A percentile compares a stretch with the other conserved stretches of the same genome.
phyloP scores from a whole-genome alignment of 768 basidiomycete species.

The Zangia roseola region DNA sequence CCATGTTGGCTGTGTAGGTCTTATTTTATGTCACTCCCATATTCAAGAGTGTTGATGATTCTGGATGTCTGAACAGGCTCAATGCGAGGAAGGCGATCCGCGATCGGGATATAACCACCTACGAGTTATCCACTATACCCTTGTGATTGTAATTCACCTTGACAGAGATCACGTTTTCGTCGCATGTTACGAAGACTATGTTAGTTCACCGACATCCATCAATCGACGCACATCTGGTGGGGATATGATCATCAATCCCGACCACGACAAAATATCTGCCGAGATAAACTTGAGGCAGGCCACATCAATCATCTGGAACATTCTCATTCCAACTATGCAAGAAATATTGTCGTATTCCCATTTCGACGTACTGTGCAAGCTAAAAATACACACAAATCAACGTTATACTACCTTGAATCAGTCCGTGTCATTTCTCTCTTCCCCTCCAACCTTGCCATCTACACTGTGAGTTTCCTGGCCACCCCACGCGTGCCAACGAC shows the following conservation, averaged over 20 bases:
- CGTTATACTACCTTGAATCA: constrained; percentile 6
- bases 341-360: not conserved
- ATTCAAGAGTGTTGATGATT: too few relatives aligned
- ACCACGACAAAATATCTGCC: too few relatives aligned
- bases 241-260: too few relatives aligned
- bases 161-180: too few relatives aligned
- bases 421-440: constrained; percentile 11
- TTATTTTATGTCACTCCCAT: too few relatives aligned
- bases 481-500: constrained; percentile 17
- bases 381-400: constrained; percentile 11
- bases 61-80: constrained; percentile 1
- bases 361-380: constrained; percentile 3
- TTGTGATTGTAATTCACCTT: too few relatives aligned
- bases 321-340: not conserved
- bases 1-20: constrained; percentile 14
- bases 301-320: too few relatives aligned
- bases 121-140: constrained; percentile 2
- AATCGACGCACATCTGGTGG: not conserved
- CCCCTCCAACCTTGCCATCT: constrained; percentile 19
- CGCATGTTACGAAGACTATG: too few relatives aligned
- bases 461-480: constrained; percentile 20
- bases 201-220: too few relatives aligned
- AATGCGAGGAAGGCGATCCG: constrained; percentile 11
- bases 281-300: too few relatives aligned
- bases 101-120: not conserved